Base-by-base conservation (phyloP, 306 rosid genomes). In the Quercus dentata region DNA sequence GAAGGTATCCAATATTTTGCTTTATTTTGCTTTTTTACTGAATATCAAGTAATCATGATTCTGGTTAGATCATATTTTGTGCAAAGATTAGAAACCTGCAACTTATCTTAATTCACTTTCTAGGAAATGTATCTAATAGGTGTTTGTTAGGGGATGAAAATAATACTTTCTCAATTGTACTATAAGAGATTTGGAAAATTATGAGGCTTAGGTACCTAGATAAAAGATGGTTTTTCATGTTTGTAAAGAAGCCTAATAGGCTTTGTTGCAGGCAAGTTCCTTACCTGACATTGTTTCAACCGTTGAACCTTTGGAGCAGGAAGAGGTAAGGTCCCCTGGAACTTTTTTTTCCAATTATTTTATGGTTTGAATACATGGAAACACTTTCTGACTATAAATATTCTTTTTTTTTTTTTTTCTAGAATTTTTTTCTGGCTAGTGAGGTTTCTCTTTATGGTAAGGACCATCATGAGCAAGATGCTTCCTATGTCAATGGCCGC, bases 1-100 rank as follows among this genome's bases (percentile, higher is more conserved):
- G 78, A 88, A 91, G 98, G 99, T 95, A 90, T 70, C 19, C 5
- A 8, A 74, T 56, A 76, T 67, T 21, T 20, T 49, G 17, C 54
- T 3, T 49, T 49, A 49, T 49, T 10, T 30, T 72, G 25, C 21
- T 64, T 59, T 59, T 68, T 28, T 31, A 10, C 56, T 49, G 14
- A 68, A 54, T 73, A 70, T 74, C 44, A 51, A 62, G 28, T 70
- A 21, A 69, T 73, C 56, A 68, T 0, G n/a, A 19, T 65, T 8
- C 1, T 67, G 46, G 19, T 3, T 8, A 8, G 0, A 41, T 41
- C 46, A 41, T 23, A 69, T 69, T 38, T 77, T 30, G 27, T 18
- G 4, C 21, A 18, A 56, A 19, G 15, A 67, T 63, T 63, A 5
- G 27, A 35, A 67, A 21, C 52, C 1, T 67, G 15, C 44, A 67